Evolutionary conservation across 2,329 filamentous ascomycete genomes (phyloP).

Genomic region (Aspergillus pseudoterreus): DNA sequence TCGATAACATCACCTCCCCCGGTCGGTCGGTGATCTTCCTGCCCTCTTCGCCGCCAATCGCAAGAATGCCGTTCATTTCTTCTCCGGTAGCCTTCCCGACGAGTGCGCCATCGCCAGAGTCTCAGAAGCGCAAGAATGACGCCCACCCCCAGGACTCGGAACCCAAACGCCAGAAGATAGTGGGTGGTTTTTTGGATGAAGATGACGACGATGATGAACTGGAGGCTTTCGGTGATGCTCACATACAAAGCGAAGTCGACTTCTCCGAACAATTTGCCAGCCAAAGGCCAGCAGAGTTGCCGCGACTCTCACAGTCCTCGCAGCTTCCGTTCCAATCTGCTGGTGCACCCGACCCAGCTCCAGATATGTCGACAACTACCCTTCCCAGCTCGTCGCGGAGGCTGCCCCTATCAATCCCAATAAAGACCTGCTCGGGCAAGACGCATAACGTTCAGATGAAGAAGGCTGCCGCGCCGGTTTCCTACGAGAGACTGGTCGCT

Average conservation of each 20-base stretch:
- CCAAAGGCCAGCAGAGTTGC: slow-evolving; percentile 13
- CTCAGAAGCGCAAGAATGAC: slow-evolving; percentile 40
- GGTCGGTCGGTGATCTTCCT: slow-evolving; percentile 16
- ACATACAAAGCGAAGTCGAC: slow-evolving; percentile 28
- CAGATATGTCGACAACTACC: background rate
- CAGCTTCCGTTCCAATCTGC: slow-evolving; percentile 2
- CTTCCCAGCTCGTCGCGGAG: slow-evolving; percentile 12
- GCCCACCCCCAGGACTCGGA: slow-evolving; percentile 25
- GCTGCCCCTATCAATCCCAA: slow-evolving; percentile 23
- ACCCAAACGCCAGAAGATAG: slow-evolving; percentile 38
- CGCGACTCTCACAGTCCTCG: slow-evolving; percentile 11
- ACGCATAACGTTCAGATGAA: slow-evolving; percentile 42
- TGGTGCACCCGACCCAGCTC: slow-evolving; percentile 1
- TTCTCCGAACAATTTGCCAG: slow-evolving; percentile 22
- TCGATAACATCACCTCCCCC: slow-evolving; percentile 11
- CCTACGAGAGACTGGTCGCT: slow-evolving; percentile 54
- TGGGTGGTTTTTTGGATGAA: slow-evolving; percentile 42
- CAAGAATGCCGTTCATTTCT: slow-evolving; percentile 41
- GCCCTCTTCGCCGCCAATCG: slow-evolving; percentile 31
- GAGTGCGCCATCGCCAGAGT: slow-evolving; percentile 33
- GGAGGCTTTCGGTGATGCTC: slow-evolving; percentile 25
- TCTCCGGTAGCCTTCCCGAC: slow-evolving; percentile 35
- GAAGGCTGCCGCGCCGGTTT: slow-evolving; percentile 29
- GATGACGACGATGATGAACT: slow-evolving; percentile 36
- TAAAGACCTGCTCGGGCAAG: slow-evolving; percentile 49